Percentiles rank a stretch among this genome's conserved stretches.
phyloP scores from a whole-genome alignment of 2,329 filamentous ascomycete species.

The Pseudocercospora musae region DNA sequence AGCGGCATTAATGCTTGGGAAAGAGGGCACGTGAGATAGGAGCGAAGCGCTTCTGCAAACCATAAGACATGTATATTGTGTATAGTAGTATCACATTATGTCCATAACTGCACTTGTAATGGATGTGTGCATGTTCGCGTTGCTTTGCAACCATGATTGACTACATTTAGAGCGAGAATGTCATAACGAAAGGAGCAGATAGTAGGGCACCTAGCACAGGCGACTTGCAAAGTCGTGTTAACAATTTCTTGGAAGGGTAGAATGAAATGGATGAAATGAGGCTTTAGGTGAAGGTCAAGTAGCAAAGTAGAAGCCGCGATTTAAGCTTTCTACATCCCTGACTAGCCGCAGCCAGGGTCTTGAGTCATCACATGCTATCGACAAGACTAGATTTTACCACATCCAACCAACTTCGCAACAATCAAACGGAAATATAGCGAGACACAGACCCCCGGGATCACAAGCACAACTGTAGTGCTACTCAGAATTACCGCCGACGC shows the following conservation, averaged over 20 bases:
- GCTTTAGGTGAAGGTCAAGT: too few species aligned
- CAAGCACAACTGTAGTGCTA: not conserved
- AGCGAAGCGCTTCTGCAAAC: not conserved
- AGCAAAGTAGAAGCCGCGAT: not conserved
- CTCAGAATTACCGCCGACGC: not conserved
- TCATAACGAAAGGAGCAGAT: not conserved
- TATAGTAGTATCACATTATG: not conserved
- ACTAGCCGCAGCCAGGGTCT: not conserved
- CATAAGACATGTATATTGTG: not conserved
- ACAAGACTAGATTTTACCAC: not conserved
- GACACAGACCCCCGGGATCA: not conserved
- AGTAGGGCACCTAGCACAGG: too few species aligned
- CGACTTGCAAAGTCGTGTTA: too few species aligned
- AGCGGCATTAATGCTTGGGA: not conserved
- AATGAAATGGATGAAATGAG: too few species aligned
- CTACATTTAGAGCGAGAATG: too few species aligned
- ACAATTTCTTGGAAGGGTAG: too few species aligned
- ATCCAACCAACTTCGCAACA: not conserved
- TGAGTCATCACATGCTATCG: slow-evolving; percentile 3
- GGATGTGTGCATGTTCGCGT: not conserved
- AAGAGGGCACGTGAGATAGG: not conserved
- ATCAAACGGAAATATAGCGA: not conserved
- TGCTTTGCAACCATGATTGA: too few species aligned
- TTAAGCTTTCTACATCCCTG: not conserved
- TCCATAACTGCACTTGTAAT: not conserved